These are phyloP conservation scores for Hortiboletus rubellus DNA, from an alignment of 1,284 basidiomycete genomes.

Conservation along the genomic window DNA sequence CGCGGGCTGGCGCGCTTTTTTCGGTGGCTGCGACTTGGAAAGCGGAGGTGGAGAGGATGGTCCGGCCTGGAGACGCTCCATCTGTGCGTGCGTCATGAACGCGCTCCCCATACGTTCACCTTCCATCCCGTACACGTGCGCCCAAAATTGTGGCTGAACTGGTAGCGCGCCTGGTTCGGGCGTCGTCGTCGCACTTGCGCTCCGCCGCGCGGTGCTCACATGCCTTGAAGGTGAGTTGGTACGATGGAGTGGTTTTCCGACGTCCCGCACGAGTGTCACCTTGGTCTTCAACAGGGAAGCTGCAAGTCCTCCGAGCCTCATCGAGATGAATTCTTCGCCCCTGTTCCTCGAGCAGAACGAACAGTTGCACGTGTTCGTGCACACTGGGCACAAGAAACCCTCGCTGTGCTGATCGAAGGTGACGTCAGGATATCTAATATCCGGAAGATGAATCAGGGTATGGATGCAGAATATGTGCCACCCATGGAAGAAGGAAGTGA, in stretches of 20 bases:
- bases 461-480: neutral
- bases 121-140: conserved; percentile 35
- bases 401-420: conserved; percentile 29
- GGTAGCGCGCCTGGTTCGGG: conserved; percentile 4
- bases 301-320: conserved; percentile 29
- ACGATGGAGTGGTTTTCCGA: neutral
- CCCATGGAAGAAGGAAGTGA: neutral
- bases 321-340: conserved; percentile 34
- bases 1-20: neutral
- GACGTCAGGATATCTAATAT: conserved; percentile 31
- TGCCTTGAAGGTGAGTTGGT: neutral
- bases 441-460: neutral
- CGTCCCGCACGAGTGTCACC: conserved; percentile 30
- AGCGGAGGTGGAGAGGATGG: neutral
- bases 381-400: conserved; percentile 32
- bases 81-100: conserved; percentile 20
- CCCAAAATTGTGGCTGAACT: conserved; percentile 28
- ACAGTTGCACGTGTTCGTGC: conserved; percentile 34
- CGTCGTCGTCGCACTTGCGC: neutral
- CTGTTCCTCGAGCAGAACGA: conserved; percentile 26
- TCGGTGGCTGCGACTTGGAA: neutral
- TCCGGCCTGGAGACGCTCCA: neutral
- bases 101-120: conserved; percentile 30
- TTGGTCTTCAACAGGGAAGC: conserved; percentile 24
- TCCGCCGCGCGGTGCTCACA: neutral